Evolutionary conservation across 176 grass and related monocot genomes (phyloP), one percentile per base, ranked within the genome.

Genomic region (Juncus inflexus): DNA sequence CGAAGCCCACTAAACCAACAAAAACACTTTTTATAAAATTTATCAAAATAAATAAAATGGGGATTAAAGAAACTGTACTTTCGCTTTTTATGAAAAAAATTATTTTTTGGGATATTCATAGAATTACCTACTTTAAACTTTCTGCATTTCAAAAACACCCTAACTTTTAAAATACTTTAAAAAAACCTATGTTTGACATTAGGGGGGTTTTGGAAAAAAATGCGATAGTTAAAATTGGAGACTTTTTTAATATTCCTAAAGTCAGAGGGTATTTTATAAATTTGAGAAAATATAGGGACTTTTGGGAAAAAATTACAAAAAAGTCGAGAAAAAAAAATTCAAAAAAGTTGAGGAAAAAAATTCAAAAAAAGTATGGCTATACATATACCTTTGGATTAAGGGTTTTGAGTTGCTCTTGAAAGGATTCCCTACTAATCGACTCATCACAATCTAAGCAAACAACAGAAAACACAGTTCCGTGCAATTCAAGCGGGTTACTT

Each of bases 341-440:
- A 41, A 12, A 55, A 15, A 36, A 52, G 12, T 7, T 4, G 42
- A 2, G 2, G 3, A 38, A 6, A 87, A 45, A 45, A 45, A 45
- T 45, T 45, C 42, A 45, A 45, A 60, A 77, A 47, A 37, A 57
- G 16, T 12, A 58, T 62, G 12, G 28, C 69, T 74, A 68, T 65
- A 52, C 52, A 52, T 72, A 62, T 42, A 96, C 91, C 91, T 90
- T 88, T 90, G 87, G 91, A 79, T 96, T 96, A 42, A 90, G 80
- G 52, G 66, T 53, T 76, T 90, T 96, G 65, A 96, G 64, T 75
- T 80, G 77, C 37, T 88, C 84, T 78, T 96, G 91, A 71, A 96
- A 96, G 66, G 60, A 83, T 56, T 96, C 74, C 8, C 91, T 79
- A 61, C 67, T 73, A 58, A 90, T 77, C 35, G 70, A 81, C 56